A percentile compares a stretch with the other conserved stretches of the same genome.
phyloP scores from a whole-genome alignment of 495 filamentous ascomycete genomes.

The Geopyxis carbonaria region DNA sequence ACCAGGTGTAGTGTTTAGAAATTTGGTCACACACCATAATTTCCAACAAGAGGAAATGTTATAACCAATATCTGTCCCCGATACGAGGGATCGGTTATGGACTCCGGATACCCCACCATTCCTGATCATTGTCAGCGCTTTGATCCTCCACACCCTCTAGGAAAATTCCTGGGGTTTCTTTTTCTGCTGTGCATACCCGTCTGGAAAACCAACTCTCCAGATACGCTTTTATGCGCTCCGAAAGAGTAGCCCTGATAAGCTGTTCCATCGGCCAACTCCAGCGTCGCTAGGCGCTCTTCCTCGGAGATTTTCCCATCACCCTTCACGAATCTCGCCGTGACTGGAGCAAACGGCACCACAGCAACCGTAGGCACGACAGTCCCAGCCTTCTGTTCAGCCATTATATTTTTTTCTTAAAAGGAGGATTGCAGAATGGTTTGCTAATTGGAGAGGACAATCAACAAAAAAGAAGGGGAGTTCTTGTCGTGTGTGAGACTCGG shows the following conservation, averaged over 20 bases:
- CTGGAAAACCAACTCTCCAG: conserved; percentile 96
- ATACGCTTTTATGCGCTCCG: conserved; percentile 75
- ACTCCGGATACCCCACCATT: conserved; percentile 98
- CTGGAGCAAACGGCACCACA: conserved; percentile 33
- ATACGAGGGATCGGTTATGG: conserved; percentile 83
- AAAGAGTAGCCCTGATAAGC: conserved; percentile 89
- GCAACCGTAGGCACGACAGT: conserved; percentile 3
- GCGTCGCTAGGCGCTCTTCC: conserved; percentile 46
- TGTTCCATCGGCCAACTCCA: conserved; percentile 80
- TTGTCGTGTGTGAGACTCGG: no score
- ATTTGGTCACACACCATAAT: conserved; percentile 46
- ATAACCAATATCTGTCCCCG: conserved; percentile 81
- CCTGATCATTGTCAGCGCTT: conserved; percentile 29
- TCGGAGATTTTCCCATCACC: conserved; percentile 22
- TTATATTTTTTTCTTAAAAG: no score
- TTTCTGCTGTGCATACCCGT: conserved; percentile 31
- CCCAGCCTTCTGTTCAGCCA: conserved; percentile 4
- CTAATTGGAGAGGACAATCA: no score
- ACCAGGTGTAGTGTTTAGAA: background rate
- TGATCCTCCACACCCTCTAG: no score
- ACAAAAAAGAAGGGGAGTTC: no score
- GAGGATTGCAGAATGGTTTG: no score
- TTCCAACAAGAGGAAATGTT: conserved; percentile 79
- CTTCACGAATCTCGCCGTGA: conserved; percentile 34
- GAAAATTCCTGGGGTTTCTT: no score